These are phyloP conservation scores for Cryptococcus maquisensis DNA, from an alignment of 1,284 basidiomycete species.

Conservation along the genomic window DNA sequence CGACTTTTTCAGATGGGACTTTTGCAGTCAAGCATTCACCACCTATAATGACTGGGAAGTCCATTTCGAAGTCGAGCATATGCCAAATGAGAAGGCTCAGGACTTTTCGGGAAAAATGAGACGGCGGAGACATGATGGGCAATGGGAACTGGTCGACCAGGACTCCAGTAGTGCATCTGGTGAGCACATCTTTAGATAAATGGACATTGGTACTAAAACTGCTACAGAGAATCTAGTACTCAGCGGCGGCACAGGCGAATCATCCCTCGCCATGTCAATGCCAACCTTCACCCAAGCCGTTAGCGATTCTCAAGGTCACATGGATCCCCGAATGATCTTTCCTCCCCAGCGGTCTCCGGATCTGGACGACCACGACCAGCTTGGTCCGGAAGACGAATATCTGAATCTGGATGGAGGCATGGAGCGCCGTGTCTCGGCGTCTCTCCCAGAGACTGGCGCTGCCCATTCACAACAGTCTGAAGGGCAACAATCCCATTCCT, in stretches of 20 bases:
- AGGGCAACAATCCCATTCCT: too few relatives aligned
- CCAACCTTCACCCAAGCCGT: too few relatives aligned
- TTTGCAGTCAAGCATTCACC: conserved; percentile 6
- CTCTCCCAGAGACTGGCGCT: too few relatives aligned
- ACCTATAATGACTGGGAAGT: conserved; percentile 12
- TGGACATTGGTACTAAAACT: neutral
- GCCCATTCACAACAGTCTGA: too few relatives aligned
- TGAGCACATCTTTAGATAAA: neutral
- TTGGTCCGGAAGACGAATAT: neutral
- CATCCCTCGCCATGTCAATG: too few relatives aligned
- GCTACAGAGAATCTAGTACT: conserved; percentile 7
- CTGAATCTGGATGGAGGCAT: neutral
- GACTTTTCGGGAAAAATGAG: conserved; percentile 3
- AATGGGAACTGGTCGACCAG: conserved; percentile 8
- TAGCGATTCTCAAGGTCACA: too few relatives aligned
- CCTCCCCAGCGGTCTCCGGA: neutral
- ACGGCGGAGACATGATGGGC: conserved; percentile 3
- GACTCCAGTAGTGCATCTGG: neutral
- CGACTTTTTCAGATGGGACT: conserved; percentile 10
- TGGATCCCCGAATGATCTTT: neutral
- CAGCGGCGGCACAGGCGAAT: conserved; percentile 4
- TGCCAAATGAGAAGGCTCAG: conserved; percentile 6
- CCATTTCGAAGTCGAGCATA: conserved; percentile 13
- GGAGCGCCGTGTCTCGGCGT: too few relatives aligned
- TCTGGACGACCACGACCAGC: too few relatives aligned